Evolutionary conservation across 176 grass and related monocot species (phyloP).

Genomic region (Lolium rigidum): DNA sequence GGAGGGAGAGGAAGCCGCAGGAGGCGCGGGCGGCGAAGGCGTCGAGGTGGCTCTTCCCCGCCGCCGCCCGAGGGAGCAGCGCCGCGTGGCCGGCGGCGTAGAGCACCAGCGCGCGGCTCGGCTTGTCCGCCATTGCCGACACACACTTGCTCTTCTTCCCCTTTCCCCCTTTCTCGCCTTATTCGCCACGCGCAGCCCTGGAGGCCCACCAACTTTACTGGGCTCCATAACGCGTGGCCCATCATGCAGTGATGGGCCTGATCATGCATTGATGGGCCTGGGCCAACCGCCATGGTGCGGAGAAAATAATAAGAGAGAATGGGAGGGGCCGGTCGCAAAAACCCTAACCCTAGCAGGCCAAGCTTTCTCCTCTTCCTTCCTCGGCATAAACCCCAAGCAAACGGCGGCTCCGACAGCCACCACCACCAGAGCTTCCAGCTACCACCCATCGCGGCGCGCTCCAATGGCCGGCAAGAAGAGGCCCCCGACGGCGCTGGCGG

Average conservation of each 20-base stretch:
- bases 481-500: conserved; percentile 16
- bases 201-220: background rate
- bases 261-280: too few relatives aligned
- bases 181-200: background rate
- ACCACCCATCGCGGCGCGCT: background rate
- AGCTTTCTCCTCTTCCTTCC: background rate
- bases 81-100: conserved; percentile 83
- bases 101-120: conserved; percentile 82
- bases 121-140: conserved; percentile 84
- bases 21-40: conserved; percentile 70
- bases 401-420: background rate
- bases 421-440: background rate
- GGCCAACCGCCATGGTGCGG: background rate
- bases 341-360: conserved; percentile 58
- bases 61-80: conserved; percentile 32
- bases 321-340: too few relatives aligned
- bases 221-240: background rate
- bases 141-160: background rate
- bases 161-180: background rate
- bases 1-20: conserved; percentile 86
- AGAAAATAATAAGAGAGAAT: background rate
- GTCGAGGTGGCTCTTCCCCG: conserved; percentile 58
- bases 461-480: conserved; percentile 77
- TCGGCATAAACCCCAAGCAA: conserved; percentile 39
- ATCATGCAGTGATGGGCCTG: background rate